Conservation (phyloP, 768 basidiomycete genomes). For the Hemileccinum rubropunctum region DNA sequence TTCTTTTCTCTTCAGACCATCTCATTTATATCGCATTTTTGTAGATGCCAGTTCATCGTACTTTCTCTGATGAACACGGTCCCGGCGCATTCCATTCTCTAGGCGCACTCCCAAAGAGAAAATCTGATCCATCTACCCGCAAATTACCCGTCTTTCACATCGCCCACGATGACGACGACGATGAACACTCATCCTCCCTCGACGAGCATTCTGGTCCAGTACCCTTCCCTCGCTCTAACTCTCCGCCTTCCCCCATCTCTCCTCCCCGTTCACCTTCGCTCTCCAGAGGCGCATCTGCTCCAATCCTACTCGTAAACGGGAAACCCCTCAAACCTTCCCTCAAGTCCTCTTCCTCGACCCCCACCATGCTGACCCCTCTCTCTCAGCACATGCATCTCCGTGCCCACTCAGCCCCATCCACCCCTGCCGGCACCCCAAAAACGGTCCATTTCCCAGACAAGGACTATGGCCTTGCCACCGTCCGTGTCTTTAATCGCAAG, state of each 20-base stretch:
- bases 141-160: constrained; percentile 21
- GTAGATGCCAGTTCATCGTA: constrained; percentile 19
- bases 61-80: constrained; percentile 41
- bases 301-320: constrained; percentile 63
- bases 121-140: constrained; percentile 14
- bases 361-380: constrained; percentile 8
- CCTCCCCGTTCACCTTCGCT: constrained; percentile 10
- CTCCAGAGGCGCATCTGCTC: constrained; percentile 37
- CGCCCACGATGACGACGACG: constrained; percentile 24
- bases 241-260: constrained; percentile 11
- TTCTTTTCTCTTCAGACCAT: background rate
- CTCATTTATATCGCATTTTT: constrained; percentile 7
- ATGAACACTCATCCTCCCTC: constrained; percentile 18
- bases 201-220: constrained; percentile 24
- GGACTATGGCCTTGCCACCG: constrained; percentile 56
- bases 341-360: constrained; percentile 44
- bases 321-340: constrained; percentile 86
- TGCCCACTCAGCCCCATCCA: constrained; percentile 59
- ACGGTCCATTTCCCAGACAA: constrained; percentile 85
- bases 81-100: constrained; percentile 50
- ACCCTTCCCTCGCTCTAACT: constrained; percentile 41
- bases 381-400: constrained; percentile 22
- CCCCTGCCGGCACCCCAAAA: constrained; percentile 58
- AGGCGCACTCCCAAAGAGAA: constrained; percentile 43
- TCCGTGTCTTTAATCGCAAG: constrained; percentile 60